Evolutionary conservation across 345 rosid species (phyloP).

Genomic region (Brassica incana): DNA sequence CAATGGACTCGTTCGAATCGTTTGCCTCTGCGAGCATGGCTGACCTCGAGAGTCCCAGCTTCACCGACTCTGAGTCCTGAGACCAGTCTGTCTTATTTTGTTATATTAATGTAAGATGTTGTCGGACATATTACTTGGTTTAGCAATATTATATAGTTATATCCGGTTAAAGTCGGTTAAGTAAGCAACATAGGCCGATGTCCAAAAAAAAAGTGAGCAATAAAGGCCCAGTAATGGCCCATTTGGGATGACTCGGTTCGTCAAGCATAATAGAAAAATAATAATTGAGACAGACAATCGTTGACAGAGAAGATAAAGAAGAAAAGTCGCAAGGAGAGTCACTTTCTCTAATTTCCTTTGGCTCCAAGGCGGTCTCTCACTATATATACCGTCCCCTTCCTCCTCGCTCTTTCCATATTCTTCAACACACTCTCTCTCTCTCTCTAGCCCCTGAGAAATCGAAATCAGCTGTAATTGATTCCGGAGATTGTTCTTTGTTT

Average conservation of each 20-base stretch:
- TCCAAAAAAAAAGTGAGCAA: neutral
- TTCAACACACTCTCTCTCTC: neutral
- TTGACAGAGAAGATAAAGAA: neutral
- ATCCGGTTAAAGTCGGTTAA: neutral
- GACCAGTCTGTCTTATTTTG: neutral
- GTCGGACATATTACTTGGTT: neutral
- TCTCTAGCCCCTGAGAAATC: neutral
- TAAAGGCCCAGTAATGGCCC: conserved; percentile 20
- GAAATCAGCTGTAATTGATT: conserved; percentile 13
- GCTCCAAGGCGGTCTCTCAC: neutral
- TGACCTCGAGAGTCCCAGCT: conserved; percentile 77
- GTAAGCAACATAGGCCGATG: too few relatives aligned
- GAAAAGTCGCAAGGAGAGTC: neutral
- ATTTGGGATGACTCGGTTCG: conserved; percentile 11
- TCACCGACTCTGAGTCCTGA: conserved; percentile 67
- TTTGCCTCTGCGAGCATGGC: conserved; percentile 97
- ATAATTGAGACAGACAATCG: neutral
- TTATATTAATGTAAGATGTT: neutral
- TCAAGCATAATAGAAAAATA: conserved; percentile 11
- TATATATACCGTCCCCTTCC: conserved; percentile 17
- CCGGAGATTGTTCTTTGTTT: conserved; percentile 14
- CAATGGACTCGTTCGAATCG: conserved; percentile 64
- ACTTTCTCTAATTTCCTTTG: neutral
- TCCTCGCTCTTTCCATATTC: conserved; percentile 1
- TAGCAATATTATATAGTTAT: neutral